Evolutionary conservation across 176 grass and related monocot genomes (phyloP).

Genomic region (Ananas comosus): DNA sequence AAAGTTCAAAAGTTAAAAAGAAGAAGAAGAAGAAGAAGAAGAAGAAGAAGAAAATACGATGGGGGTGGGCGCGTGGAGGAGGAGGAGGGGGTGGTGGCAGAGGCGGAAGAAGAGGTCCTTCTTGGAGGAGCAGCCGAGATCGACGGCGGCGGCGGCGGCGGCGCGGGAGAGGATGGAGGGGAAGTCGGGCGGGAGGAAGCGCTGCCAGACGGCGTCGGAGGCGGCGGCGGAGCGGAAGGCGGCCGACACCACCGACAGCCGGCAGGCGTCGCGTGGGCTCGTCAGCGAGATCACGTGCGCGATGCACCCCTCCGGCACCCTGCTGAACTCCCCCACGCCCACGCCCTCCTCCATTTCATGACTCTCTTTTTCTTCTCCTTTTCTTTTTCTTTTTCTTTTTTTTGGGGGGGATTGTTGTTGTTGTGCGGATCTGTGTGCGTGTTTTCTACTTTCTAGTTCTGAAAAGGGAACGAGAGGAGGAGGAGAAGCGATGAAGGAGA

Average conservation of each 20-base stretch:
- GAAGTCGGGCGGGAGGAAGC: constrained; percentile 55
- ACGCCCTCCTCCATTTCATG: no score
- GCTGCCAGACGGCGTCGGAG: constrained; percentile 60
- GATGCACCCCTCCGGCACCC: constrained; percentile 63
- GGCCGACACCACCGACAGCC: constrained; percentile 39
- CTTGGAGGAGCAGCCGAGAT: constrained; percentile 12
- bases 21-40: no score
- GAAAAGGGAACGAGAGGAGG: no score
- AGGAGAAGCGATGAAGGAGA: no score
- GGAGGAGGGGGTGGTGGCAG: constrained; percentile 41
- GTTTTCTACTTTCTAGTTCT: no score
- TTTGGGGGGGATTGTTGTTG: no score
- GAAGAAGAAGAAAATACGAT: constrained; percentile 43
- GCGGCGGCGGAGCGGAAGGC: constrained; percentile 43
- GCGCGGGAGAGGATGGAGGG: constrained; percentile 37
- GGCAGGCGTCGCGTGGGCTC: constrained; percentile 47
- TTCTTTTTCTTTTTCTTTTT: not conserved
- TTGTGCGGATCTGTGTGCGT: no score
- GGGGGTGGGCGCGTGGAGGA: constrained; percentile 51
- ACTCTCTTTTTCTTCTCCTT: no score
- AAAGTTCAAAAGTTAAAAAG: not conserved
- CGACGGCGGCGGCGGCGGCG: constrained; percentile 11
- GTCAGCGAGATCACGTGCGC: constrained; percentile 65
- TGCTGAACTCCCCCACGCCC: constrained; percentile 25
- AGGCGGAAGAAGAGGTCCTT: constrained; percentile 67